These are phyloP conservation scores for Conringia planisiliqua DNA, from an alignment of 345 rosid genomes.

Conservation along the genomic window DNA sequence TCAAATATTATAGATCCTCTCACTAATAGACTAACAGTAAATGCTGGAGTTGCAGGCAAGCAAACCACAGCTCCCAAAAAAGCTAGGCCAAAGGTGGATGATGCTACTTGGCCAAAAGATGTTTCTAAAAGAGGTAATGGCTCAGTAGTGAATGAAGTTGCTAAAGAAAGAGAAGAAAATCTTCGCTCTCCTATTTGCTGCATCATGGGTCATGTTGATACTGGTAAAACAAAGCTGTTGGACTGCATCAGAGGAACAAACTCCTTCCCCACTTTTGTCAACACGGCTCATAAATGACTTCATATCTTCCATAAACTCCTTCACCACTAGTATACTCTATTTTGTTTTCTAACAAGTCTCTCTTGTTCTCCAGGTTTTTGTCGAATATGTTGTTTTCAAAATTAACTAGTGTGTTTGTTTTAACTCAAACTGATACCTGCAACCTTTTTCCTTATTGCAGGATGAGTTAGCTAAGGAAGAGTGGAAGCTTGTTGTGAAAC, in stretches of 20 bases:
- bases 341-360: not conserved
- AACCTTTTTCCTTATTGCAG: constrained; percentile 34
- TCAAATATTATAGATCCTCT: not conserved
- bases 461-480: constrained; percentile 64
- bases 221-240: constrained; percentile 93
- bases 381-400: not conserved
- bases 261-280: too few species aligned
- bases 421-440: not conserved
- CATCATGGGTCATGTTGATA: constrained; percentile 98
- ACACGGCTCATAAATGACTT: too few species aligned
- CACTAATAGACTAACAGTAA: not conserved
- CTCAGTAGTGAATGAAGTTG: constrained; percentile 20
- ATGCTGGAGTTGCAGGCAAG: constrained; percentile 18
- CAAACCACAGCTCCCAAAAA: constrained; percentile 1
- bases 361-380: not conserved
- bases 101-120: constrained; percentile 22
- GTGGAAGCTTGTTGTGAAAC: constrained; percentile 65
- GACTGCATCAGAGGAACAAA: constrained; percentile 97
- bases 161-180: constrained; percentile 46
- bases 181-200: constrained; percentile 96
- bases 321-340: too few species aligned
- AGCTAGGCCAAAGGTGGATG: constrained; percentile 38
- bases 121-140: constrained; percentile 38
- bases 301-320: too few species aligned
- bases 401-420: not conserved